Evolutionary conservation across 2,329 filamentous ascomycete genomes (phyloP).

Genomic region (Gnomoniopsis sp.): DNA sequence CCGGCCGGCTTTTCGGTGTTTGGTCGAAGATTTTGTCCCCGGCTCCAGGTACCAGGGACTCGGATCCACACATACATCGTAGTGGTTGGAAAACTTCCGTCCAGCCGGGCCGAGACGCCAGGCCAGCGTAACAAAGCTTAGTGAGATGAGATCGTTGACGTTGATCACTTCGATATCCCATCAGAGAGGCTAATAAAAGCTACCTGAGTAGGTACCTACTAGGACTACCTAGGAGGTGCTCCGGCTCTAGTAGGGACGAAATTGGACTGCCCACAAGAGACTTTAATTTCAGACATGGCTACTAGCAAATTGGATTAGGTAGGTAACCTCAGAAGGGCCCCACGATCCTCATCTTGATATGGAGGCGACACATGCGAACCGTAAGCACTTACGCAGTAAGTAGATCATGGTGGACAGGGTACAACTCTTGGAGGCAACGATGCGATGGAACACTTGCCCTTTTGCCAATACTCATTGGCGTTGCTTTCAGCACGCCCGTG

Average conservation of each 20-base stretch:
- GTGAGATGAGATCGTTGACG: slow-evolving; percentile 12
- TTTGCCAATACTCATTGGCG: not conserved
- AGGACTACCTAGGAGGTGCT: not conserved
- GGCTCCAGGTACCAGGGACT: not conserved
- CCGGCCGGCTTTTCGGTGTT: too few species aligned
- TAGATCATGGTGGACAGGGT: not conserved
- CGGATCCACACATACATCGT: not conserved
- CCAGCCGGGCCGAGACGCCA: slow-evolving; percentile 14
- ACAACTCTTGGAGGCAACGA: not conserved
- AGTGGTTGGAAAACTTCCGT: not conserved
- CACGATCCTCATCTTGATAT: not conserved
- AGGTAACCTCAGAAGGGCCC: not conserved
- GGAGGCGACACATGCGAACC: not conserved
- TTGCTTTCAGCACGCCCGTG: not conserved
- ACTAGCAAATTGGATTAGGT: too few species aligned
- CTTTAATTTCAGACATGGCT: too few species aligned
- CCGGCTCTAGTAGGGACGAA: not conserved
- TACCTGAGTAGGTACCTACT: too few species aligned
- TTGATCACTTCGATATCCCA: slow-evolving; percentile 4
- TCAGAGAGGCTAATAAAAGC: not conserved
- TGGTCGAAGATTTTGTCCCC: not conserved
- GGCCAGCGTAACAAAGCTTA: slow-evolving; percentile 8
- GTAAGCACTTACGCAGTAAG: not conserved
- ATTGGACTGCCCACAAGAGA: too few species aligned
- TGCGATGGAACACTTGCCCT: not conserved